Evolutionary conservation across 176 grass and related monocot species (phyloP), one percentile per base, ranked within the genome.

Genomic region (Musa acuminata): DNA sequence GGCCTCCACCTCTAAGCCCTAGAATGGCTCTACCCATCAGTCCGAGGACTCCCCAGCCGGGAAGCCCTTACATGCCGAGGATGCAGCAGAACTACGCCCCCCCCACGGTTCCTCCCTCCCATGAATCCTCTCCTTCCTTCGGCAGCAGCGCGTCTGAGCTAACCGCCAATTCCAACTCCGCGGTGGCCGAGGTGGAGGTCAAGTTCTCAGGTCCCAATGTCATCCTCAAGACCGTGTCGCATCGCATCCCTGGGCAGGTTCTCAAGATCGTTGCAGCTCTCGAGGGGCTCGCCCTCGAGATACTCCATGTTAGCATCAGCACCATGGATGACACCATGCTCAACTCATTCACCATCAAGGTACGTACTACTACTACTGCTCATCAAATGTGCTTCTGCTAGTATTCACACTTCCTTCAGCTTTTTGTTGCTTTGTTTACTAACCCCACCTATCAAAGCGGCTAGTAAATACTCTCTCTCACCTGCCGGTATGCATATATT

Each of bases 271-370:
- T 91, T 49, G 75, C 86, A 2, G 80, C 82, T 11, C 92, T 96
- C 8, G 89, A 91, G 70, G 83, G 26, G 10, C 92, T 96, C 8
- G 82, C 88, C 13, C 82, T 96, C 63, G 86, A 96, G 82, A 84
- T 96, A 67, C 84, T 96, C 55, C 86, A 91, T 62, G 88, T 84
- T 43, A 89, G 71, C 79, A 81, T 96, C 60, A 87, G 72, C 84
- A 87, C 84, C 17, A 72, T 91, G 52, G 89, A 96, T 25, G 86
- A 91, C 55, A 83, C 84, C 53, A 85, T 87, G 82, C 59, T 96
- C 67, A 87, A 91, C 84, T 91, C 92, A 25, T 96, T 96, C 89
- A 96, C 92, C 53, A 87, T 96, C 65, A 96, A 96, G 92, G 92
- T 96, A 83, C 35, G 29, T 35, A 35, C 29, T 35, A 35, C n/a